Percentiles rank a stretch among this genome's conserved stretches.
Evolutionary conservation across 495 filamentous ascomycete genomes (phyloP).

Genomic region (Penicillium canescens): DNA sequence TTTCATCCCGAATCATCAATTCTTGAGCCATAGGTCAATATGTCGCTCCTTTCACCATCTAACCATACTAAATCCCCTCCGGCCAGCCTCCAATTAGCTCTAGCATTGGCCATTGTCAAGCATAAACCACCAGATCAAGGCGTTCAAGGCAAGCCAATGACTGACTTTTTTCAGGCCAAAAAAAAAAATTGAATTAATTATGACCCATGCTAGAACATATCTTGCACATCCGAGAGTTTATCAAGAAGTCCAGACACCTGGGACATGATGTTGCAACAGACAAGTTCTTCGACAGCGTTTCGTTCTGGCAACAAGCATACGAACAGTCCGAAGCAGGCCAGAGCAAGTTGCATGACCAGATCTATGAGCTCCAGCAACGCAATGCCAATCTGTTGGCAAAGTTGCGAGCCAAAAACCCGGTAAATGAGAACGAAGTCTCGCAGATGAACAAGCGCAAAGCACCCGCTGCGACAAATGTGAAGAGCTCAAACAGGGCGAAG

Average conservation of each 20-base stretch:
- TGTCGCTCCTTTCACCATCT: neutral
- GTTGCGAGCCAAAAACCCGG: slow-evolving; percentile 7
- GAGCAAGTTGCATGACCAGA: slow-evolving; percentile 40
- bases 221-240: slow-evolving; percentile 33
- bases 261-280: slow-evolving; percentile 13
- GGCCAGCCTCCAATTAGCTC: slow-evolving; percentile 38
- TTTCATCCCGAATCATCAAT: neutral
- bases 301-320: slow-evolving; percentile 54
- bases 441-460: slow-evolving; percentile 29
- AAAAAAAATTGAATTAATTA: neutral
- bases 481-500: slow-evolving; percentile 1
- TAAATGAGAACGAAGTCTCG: neutral
- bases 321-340: slow-evolving; percentile 45
- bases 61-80: slow-evolving; percentile 6
- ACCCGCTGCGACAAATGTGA: slow-evolving; percentile 1
- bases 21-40: neutral
- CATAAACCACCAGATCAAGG: slow-evolving; percentile 35
- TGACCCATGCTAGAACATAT: slow-evolving; percentile 38
- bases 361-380: slow-evolving; percentile 43
- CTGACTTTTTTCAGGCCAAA: neutral
- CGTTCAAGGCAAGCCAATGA: slow-evolving; percentile 34
- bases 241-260: slow-evolving; percentile 23
- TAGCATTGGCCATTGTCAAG: slow-evolving; percentile 50
- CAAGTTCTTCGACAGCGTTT: slow-evolving; percentile 46
- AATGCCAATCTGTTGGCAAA: slow-evolving; percentile 29